Base-by-base conservation (phyloP, 495 filamentous ascomycete species). In the Penicillium tannophilum region DNA sequence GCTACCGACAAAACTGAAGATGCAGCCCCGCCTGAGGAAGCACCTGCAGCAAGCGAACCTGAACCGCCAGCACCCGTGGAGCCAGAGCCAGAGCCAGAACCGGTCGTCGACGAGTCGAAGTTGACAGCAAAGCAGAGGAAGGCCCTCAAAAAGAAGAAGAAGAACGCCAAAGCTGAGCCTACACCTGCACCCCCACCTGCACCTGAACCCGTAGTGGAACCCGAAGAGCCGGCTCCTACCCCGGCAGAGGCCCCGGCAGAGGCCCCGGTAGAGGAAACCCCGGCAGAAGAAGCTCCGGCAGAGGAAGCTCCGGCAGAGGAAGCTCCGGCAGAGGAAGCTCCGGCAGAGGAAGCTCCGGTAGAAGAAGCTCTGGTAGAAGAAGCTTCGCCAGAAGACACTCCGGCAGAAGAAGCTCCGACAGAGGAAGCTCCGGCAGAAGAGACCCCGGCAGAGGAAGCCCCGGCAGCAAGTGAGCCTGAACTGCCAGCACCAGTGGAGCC, bases 1-100 rank as follows among this genome's bases (percentile, higher is more conserved):
- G 30, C 49, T 36, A 2, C 31, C 16, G 48, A 62, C 1, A 43
- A 59, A 8, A 20, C 63, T 2, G 59, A 51, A 9, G 60, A 59
- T 20, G 52, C 60, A 30, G 30, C 58, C 19, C 62, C 54, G 28
- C 31, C 31, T 51, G 63, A 67, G 1, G n/a, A 54, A 58, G 28
- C 50, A 19, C 24, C 28, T 12, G 47, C 8, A 14, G 17, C 24
- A 5, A 19, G n/a, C 6, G 46, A 49, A 20, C 46, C 48, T 35
- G 48, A 33, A 20, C 48, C 28, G 30, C 48, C 19, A 49, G 46
- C 19, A n/a, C 19, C 46, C 6, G 46, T 17, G 46, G 46, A 49
- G 36, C 36, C 36, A 44, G 42, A 44, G 33, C 10, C 33, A 44
- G n/a, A n/a, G 42, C 17, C 33, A 19, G 43, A 6, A 19, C 43